A percentile compares a stretch with the other conserved stretches of the same genome.
Evolutionary conservation across 1,139 yeast genomes (phyloP).

Genomic region (Nadsonia starkeyi-henricii): DNA sequence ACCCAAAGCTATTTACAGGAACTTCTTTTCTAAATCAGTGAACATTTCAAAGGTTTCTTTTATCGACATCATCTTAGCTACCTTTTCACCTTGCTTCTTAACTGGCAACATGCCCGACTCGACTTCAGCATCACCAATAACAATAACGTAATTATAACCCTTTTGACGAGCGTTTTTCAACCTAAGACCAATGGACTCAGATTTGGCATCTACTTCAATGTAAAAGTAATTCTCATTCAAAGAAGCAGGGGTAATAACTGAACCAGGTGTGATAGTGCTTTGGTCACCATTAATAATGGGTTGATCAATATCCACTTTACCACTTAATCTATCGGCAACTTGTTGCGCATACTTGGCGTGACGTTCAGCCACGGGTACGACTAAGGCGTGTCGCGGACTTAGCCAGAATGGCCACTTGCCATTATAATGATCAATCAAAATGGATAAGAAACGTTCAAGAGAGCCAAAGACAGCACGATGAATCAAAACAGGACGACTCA

Average conservation of each 20-base stretch:
- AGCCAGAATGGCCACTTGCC: constrained; percentile 99
- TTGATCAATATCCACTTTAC: constrained; percentile 16
- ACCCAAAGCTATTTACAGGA: constrained; percentile 2
- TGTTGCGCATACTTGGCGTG: constrained; percentile 43
- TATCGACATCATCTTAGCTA: constrained; percentile 20
- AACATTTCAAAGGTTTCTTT: constrained; percentile 18
- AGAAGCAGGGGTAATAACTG: constrained; percentile 9
- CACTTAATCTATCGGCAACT: constrained; percentile 35
- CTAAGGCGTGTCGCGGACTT: constrained; percentile 83
- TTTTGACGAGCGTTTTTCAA: constrained; percentile 64
- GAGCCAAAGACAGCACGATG: constrained; percentile 96
- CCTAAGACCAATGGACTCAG: constrained; percentile 68
- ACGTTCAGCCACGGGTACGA: constrained; percentile 61
- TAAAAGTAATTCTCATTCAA: constrained; percentile 50
- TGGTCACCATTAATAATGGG: constrained; percentile 1
- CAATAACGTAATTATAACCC: constrained; percentile 66
- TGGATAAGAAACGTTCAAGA: constrained; percentile 81
- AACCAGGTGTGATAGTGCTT: constrained; percentile 2
- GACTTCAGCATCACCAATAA: constrained; percentile 81
- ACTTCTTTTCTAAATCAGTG: constrained; percentile 16
- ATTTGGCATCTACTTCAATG: constrained; percentile 62
- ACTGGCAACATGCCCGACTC: constrained; percentile 49
- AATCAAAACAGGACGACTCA: constrained; percentile 59
- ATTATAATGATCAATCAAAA: constrained; percentile 74
- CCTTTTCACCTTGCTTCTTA: constrained; percentile 45